A percentile compares a stretch with the other conserved stretches of the same genome.
These are phyloP conservation scores for Blastobotrys muscicola DNA, from an alignment of 805 yeast genomes.

Conservation along the genomic window DNA sequence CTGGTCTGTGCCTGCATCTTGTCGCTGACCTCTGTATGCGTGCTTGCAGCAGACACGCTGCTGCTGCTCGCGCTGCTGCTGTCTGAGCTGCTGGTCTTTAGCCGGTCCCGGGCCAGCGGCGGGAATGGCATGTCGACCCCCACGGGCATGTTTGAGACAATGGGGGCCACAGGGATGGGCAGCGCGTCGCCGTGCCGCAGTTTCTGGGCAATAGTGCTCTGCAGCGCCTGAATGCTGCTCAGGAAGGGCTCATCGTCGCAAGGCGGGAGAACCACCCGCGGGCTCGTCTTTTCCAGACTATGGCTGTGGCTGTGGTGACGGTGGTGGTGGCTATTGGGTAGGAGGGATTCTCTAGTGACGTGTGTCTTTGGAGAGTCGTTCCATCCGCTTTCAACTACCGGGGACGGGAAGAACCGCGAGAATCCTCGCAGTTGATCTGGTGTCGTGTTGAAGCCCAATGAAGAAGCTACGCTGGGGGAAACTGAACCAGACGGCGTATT, in stretches of 20 bases:
- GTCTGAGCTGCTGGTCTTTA: neutral
- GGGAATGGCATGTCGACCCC: slow-evolving; percentile 6
- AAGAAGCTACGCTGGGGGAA: slow-evolving; percentile 1
- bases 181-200: slow-evolving; percentile 3
- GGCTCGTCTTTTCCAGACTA: neutral
- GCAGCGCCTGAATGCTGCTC: slow-evolving; percentile 8
- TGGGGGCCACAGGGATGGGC: slow-evolving; percentile 11
- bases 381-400: slow-evolving; percentile 2
- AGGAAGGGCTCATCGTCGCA: neutral
- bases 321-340: neutral
- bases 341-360: neutral
- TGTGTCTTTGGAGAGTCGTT: neutral
- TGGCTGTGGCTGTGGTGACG: neutral
- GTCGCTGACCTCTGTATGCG: too few relatives aligned
- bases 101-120: slow-evolving; percentile 4
- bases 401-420: slow-evolving; percentile 13
- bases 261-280: slow-evolving; percentile 12
- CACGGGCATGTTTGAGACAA: slow-evolving; percentile 9
- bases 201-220: slow-evolving; percentile 5
- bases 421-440: slow-evolving; percentile 1
- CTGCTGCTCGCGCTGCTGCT: neutral
- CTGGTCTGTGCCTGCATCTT: too few relatives aligned
- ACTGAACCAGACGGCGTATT: neutral
- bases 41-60: too few relatives aligned
- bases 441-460: neutral